These are phyloP conservation scores for Suillus weaverae DNA, from an alignment of 768 basidiomycete genomes.

Conservation along the genomic window DNA sequence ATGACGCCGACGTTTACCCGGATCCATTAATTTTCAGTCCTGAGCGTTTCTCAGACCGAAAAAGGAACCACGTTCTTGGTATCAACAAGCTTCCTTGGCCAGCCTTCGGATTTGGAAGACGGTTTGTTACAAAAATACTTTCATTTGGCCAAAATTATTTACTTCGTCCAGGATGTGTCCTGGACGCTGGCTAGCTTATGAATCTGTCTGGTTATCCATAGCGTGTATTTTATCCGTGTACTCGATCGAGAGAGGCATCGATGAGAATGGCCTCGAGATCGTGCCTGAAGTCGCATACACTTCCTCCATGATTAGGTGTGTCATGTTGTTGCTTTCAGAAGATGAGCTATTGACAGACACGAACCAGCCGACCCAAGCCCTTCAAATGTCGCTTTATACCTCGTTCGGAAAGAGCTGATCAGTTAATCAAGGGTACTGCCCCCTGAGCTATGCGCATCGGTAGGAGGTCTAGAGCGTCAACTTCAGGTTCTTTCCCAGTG, in stretches of 20 bases:
- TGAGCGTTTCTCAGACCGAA: slow-evolving; percentile 33
- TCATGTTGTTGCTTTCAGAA: neutral
- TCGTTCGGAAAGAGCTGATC: slow-evolving; percentile 32
- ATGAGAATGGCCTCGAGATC: slow-evolving; percentile 34
- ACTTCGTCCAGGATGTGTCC: slow-evolving; percentile 40
- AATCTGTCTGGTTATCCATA: slow-evolving; percentile 44
- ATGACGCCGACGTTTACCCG: slow-evolving; percentile 39
- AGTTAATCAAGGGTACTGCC: slow-evolving; percentile 28
- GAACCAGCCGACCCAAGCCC: slow-evolving; percentile 40
- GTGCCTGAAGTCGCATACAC: slow-evolving; percentile 37
- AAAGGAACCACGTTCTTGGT: slow-evolving; percentile 27
- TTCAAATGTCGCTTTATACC: slow-evolving; percentile 40
- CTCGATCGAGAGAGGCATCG: slow-evolving; percentile 37
- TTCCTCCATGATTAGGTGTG: slow-evolving; percentile 37
- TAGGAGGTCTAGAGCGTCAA: neutral
- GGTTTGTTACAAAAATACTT: slow-evolving; percentile 24
- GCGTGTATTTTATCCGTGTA: slow-evolving; percentile 42
- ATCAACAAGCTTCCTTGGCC: slow-evolving; percentile 37
- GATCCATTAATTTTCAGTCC: slow-evolving; percentile 42
- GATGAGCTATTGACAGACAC: neutral
- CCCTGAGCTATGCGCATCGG: neutral
- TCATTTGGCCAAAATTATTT: neutral
- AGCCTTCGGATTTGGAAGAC: slow-evolving; percentile 43
- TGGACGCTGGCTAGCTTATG: slow-evolving; percentile 43
- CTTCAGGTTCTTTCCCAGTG: neutral